These are phyloP conservation scores for Mitragyna speciosa DNA, from an alignment of 257 asterid species.

Conservation along the genomic window DNA sequence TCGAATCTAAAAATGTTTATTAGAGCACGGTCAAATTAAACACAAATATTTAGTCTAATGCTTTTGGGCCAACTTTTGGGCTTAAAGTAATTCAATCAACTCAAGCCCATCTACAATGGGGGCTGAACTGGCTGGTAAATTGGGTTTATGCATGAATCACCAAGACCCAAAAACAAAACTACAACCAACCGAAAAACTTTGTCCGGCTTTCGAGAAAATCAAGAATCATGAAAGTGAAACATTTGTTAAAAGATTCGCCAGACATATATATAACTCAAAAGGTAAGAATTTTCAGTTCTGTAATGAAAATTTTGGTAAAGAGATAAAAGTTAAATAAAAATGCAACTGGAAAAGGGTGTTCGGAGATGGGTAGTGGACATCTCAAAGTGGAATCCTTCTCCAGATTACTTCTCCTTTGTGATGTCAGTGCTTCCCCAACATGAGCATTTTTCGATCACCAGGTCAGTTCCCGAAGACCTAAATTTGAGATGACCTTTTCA, in stretches of 20 bases:
- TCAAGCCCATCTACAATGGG: not conserved
- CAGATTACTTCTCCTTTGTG: conserved; percentile 39
- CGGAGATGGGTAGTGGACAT: conserved; percentile 73
- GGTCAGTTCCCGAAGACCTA: conserved; percentile 33
- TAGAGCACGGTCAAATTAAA: too few species aligned
- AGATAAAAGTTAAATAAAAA: not conserved
- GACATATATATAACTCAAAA: not conserved
- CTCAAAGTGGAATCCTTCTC: conserved; percentile 66
- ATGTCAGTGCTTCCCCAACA: conserved; percentile 64
- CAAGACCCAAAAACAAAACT: not conserved
- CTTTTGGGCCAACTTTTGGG: too few species aligned
- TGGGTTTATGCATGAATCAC: not conserved
- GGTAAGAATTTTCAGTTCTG: not conserved
- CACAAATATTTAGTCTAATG: too few species aligned
- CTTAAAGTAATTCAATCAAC: too few species aligned
- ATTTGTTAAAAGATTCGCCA: not conserved
- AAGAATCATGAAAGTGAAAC: not conserved
- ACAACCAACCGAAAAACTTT: not conserved
- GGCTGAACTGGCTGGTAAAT: not conserved
- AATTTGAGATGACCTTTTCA: not conserved
- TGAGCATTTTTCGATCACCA: conserved; percentile 57
- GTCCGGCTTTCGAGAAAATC: not conserved
- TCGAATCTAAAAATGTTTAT: too few species aligned
- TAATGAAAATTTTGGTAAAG: conserved; percentile 17
- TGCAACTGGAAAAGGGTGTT: conserved; percentile 50